Percentiles rank a stretch among this genome's conserved stretches.
phyloP scores from a whole-genome alignment of 108 stramenopile genomes.

The Chaetoceros muelleri region DNA sequence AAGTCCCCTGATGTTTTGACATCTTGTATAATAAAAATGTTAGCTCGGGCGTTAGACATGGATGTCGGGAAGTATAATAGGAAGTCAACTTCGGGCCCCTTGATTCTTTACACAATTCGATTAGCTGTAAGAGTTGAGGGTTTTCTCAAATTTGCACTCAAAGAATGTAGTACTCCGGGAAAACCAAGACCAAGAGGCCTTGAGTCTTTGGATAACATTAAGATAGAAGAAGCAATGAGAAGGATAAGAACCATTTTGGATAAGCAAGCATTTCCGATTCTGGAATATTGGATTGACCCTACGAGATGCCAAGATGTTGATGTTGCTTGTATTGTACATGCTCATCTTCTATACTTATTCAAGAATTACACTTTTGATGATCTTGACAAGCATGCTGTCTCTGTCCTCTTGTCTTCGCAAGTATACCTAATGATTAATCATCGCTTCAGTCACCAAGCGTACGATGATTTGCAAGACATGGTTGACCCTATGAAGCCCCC shows the following conservation, averaged over 20 bases:
- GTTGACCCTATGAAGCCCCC: constrained; percentile 79
- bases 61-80: constrained; percentile 84
- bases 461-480: constrained; percentile 87
- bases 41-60: constrained; percentile 90
- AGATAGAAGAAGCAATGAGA: constrained; percentile 62
- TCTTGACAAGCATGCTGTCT: constrained; percentile 85
- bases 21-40: constrained; percentile 76
- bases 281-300: constrained; percentile 96
- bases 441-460: constrained; percentile 82
- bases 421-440: constrained; percentile 96
- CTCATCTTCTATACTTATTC: constrained; percentile 95
- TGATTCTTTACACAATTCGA: constrained; percentile 92
- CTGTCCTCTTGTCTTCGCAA: constrained; percentile 87
- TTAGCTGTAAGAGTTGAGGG: constrained; percentile 91
- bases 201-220: constrained; percentile 70
- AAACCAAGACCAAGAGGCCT: constrained; percentile 75
- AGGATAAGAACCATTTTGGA: constrained; percentile 73
- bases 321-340: constrained; percentile 82
- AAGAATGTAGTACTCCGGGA: constrained; percentile 59
- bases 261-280: constrained; percentile 82
- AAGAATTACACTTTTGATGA: constrained; percentile 90
- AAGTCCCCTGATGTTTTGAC: constrained; percentile 84
- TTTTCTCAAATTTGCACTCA: constrained; percentile 81
- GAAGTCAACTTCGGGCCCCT: constrained; percentile 74
- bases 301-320: constrained; percentile 72